A percentile compares a stretch with the other conserved stretches of the same genome.
Conservation (phyloP, 192 early-diverging fungal species). For the Linderina pennispora region DNA sequence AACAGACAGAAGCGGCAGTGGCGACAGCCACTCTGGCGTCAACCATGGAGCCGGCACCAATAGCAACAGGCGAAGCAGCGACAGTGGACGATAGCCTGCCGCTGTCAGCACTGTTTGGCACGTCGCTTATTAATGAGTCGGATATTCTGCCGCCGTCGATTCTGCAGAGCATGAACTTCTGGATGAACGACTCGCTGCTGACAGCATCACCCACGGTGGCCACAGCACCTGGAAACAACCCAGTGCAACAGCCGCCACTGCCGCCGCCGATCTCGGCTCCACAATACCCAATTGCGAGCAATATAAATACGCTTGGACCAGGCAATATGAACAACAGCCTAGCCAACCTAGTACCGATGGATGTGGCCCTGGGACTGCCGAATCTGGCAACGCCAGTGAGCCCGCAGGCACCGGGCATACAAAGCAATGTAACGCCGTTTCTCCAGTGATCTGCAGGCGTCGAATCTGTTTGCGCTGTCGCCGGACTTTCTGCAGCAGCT, state of each 20-base stretch:
- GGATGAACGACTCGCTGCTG: slow-evolving; percentile 46
- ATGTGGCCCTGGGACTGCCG: slow-evolving; percentile 38
- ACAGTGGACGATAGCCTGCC: slow-evolving; percentile 41
- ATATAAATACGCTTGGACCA: slow-evolving; percentile 2
- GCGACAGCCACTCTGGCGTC: background rate
- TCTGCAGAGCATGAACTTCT: slow-evolving; percentile 45
- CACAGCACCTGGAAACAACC: background rate
- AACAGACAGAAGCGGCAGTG: background rate
- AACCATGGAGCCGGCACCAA: background rate
- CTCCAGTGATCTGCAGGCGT: too few relatives aligned
- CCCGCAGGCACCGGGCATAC: too few relatives aligned
- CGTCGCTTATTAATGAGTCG: slow-evolving; percentile 37
- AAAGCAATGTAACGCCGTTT: too few relatives aligned
- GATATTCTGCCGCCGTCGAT: slow-evolving; percentile 43
- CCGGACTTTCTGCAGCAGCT: slow-evolving; percentile 34
- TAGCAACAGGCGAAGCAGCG: too few relatives aligned
- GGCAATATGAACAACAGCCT: background rate
- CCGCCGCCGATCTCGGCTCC: background rate
- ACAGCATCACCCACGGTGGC: slow-evolving; percentile 9
- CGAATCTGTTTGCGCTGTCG: slow-evolving; percentile 5
- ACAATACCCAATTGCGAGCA: too few relatives aligned
- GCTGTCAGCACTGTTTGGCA: slow-evolving; percentile 32
- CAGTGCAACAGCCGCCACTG: background rate
- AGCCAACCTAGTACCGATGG: slow-evolving; percentile 36
- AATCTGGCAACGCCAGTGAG: too few relatives aligned